Percentiles rank a stretch among this genome's conserved stretches.
Conservation (phyloP, 2,329 filamentous ascomycete genomes). For the Penicillium corylophilum region DNA sequence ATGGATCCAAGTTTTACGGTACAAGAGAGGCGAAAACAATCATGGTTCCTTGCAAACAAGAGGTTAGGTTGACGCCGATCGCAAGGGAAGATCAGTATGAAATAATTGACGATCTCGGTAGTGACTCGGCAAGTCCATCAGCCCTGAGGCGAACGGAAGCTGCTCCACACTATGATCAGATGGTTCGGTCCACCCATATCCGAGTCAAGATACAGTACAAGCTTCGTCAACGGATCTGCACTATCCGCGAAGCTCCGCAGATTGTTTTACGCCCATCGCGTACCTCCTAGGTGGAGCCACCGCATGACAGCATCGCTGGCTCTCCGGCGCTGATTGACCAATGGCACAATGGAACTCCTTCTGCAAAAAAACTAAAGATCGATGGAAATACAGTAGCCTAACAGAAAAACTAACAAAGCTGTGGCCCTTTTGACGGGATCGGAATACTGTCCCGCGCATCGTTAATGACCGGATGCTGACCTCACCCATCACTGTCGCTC, state of each 20-base stretch:
- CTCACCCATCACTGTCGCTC: constrained; percentile 1
- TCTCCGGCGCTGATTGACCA: neutral
- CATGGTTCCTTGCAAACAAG: neutral
- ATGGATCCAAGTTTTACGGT: neutral
- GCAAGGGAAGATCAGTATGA: neutral
- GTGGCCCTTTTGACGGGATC: neutral
- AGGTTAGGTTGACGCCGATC: neutral
- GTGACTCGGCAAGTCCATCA: neutral
- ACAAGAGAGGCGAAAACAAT: neutral
- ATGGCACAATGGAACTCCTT: neutral
- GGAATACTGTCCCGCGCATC: constrained; percentile 1
- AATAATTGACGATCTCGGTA: neutral
- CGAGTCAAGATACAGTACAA: neutral
- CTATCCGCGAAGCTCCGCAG: neutral
- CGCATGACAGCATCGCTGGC: constrained; percentile 4
- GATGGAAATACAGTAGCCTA: neutral
- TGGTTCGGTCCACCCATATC: neutral
- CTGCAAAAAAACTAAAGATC: constrained; percentile 1
- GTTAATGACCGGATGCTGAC: constrained; percentile 10
- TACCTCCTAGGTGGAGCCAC: neutral
- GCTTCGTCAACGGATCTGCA: neutral
- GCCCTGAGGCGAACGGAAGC: neutral
- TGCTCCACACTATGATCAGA: neutral
- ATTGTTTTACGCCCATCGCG: neutral
- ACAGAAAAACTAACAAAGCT: neutral